Conservation (phyloP, 2,329 filamentous ascomycete genomes). For the Xylaria sp. region DNA sequence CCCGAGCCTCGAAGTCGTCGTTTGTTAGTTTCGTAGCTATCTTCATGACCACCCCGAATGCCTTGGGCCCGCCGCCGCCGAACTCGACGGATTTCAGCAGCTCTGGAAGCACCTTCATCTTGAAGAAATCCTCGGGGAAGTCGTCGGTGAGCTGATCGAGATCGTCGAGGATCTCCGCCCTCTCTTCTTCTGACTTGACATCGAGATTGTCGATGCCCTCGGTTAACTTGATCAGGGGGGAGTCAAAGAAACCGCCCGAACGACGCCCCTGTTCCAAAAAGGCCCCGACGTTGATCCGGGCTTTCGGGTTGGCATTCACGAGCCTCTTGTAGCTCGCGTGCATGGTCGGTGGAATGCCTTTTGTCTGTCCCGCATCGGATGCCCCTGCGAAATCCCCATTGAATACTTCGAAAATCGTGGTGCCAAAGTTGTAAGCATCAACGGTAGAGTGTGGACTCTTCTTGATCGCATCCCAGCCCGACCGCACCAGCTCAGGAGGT, state of each 20-base stretch:
- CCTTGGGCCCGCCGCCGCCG: conserved; percentile 91
- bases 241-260: conserved; percentile 87
- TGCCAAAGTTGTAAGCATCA: conserved; percentile 86
- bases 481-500: conserved; percentile 82
- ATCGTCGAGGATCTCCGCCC: conserved; percentile 85
- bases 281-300: conserved; percentile 79
- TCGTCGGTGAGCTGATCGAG: conserved; percentile 88
- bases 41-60: conserved; percentile 86
- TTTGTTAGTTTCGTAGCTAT: conserved; percentile 85
- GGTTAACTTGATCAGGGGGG: conserved; percentile 86
- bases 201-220: conserved; percentile 93
- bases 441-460: conserved; percentile 79
- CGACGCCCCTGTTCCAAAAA: conserved; percentile 90
- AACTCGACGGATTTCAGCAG: conserved; percentile 99
- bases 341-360: conserved; percentile 85
- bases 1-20: conserved; percentile 85
- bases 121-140: conserved; percentile 97
- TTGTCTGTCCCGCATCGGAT: conserved; percentile 85
- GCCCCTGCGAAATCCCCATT: conserved; percentile 79
- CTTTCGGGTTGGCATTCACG: conserved; percentile 86
- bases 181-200: conserved; percentile 82
- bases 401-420: conserved; percentile 87
- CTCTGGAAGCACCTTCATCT: conserved; percentile 93
- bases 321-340: conserved; percentile 89
- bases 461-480: conserved; percentile 92